Base-by-base conservation (phyloP, 1,139 yeast genomes). In the Scheffersomyces quercinus region DNA sequence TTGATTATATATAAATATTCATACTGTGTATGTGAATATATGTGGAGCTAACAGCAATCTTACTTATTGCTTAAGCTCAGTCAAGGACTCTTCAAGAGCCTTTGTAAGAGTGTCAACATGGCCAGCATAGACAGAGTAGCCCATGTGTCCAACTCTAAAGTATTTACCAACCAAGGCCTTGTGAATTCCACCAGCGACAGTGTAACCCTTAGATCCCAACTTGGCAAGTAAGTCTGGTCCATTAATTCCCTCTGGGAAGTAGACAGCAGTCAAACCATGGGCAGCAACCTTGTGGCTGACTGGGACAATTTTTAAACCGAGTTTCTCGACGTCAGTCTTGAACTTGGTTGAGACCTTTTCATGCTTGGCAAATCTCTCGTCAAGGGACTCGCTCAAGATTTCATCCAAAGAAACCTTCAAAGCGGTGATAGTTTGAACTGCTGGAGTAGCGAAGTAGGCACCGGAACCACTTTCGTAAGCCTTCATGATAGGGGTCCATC, bases 131-230 rank as follows among this genome's bases (percentile, higher is more conserved):
- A 73, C 67, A 7, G 79, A 73, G 55, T 62, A 59, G 30, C 97
- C 97, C 98, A 91, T 91, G 69, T 91, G 98, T 29, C 98, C 98
- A 48, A 91, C 83, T 68, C 98, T 82, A 73, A 91, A 88, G 71
- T 90, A 90, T 64, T 85, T 84, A 46, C 87, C 80, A 39, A 82
- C 85, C 57, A 89, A 82, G 16, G 83, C 88, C 67, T 83, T 85
- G 70, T 88, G 95, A 54, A 91, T 84, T 49, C 97, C 98, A 41
- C 95, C 95, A 38, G 98, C 97, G 42, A 91, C 79, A 28, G 85
- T 82, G 59, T 87, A 81, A n/a, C 91, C 88, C 58, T 82, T 80
- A 44, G 75, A 65, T 49, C 84, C 82, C 57, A 88, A 68, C 45
- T 65, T 63, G 34, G 67, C 68, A 50, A 73, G 69, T 44, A 89